Evolutionary conservation across 163 green algal genomes (phyloP).

Genomic region (Coccomyxa subellipsoidea): DNA sequence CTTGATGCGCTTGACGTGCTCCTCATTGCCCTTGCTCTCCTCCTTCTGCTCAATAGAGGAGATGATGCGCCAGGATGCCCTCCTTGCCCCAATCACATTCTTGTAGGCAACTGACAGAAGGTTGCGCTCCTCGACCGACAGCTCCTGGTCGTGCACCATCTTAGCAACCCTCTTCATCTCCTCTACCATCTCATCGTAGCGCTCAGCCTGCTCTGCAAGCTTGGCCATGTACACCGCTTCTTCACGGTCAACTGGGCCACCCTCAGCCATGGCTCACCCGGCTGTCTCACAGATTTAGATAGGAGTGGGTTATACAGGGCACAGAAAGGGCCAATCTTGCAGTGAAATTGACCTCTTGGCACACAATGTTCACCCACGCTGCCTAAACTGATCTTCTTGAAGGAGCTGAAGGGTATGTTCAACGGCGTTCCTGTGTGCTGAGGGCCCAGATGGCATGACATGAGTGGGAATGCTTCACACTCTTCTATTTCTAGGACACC

Average conservation of each 20-base stretch:
- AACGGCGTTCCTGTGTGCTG: neutral
- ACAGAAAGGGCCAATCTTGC: constrained; percentile 4
- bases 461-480: too few relatives aligned
- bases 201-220: constrained; percentile 91
- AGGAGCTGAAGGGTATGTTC: neutral
- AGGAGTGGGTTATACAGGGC: constrained; percentile 1
- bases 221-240: constrained; percentile 67
- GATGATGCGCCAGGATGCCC: constrained; percentile 98
- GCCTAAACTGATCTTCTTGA: constrained; percentile 5
- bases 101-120: constrained; percentile 99
- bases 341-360: neutral
- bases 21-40: constrained; percentile 96
- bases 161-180: constrained; percentile 95
- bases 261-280: constrained; percentile 19
- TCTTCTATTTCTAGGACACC: too few relatives aligned
- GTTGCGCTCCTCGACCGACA: constrained; percentile 98
- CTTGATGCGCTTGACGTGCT: constrained; percentile 92
- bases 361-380: neutral
- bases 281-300: neutral
- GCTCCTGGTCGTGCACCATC: constrained; percentile 84
- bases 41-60: constrained; percentile 99
- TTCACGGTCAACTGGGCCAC: constrained; percentile 29
- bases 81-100: constrained; percentile 97
- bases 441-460: too few relatives aligned
- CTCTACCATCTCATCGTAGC: constrained; percentile 95